Percentiles rank a stretch among this genome's conserved stretches.
Evolutionary conservation across 257 asterid genomes (phyloP).

Genomic region (Ajuga chamaepitys): DNA sequence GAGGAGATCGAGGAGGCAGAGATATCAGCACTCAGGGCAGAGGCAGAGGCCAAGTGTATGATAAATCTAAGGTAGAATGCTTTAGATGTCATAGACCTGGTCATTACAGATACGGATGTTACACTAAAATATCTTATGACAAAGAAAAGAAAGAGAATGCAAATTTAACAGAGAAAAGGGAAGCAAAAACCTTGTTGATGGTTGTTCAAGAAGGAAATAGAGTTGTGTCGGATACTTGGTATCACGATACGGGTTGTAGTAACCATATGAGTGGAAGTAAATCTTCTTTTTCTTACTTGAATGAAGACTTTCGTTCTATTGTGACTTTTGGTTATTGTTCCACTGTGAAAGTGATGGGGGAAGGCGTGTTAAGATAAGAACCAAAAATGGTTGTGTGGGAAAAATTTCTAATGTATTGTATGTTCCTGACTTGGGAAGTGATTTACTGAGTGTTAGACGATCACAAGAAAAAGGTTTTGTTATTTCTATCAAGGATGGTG

Average conservation of each 20-base stretch:
- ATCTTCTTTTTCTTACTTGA: neutral
- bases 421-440: neutral
- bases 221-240: no score
- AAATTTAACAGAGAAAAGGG: neutral
- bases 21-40: neutral
- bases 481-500: neutral
- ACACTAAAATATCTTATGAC: neutral
- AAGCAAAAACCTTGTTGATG: neutral
- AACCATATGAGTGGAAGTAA: neutral
- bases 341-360: conserved; percentile 1
- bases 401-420: no score
- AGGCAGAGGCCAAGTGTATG: neutral
- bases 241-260: neutral
- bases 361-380: neutral
- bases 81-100: neutral
- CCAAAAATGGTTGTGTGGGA: conserved; percentile 3
- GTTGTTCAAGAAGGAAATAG: neutral
- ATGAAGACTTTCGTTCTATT: no score
- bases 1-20: no score
- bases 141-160: neutral
- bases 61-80: neutral
- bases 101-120: neutral
- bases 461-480: neutral
- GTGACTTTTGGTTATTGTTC: neutral
- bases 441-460: neutral